Evolutionary conservation across 352 stramenopile species (phyloP), one percentile per base, ranked within the genome.

Genomic region (Pythium brassicae): DNA sequence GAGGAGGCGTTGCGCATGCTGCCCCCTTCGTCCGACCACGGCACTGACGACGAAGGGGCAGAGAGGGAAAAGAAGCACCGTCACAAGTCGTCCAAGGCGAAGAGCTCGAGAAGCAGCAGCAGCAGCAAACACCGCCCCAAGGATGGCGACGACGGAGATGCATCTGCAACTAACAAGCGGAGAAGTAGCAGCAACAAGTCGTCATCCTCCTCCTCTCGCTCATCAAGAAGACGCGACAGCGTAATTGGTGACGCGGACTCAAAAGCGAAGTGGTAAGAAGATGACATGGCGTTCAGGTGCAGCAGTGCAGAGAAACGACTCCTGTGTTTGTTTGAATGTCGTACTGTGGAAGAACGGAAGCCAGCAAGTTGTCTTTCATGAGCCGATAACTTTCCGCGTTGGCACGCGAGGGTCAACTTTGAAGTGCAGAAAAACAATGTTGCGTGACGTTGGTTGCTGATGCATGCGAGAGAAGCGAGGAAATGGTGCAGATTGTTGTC

Each of bases 1-100:
- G 68, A 87, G 56, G 80, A 87, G 14, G 80, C 80, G 0, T 45
- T 86, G 59, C 72, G 66, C 10, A 89, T 92, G 82, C 61, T 92
- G 4, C 57, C 65, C 10, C 42, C 42, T 47, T 27, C 42, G n/a
- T 47, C 42, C 10, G 42, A n/a, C 22, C 17, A 15, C 17, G 17
- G 17, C 37, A 44, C 17, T 9, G 37, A 44, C 20, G 42, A 10
- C 9, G 42, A 23, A 1, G 42, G 4, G 4, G 42, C 19, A 4
- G 10, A 46, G 40, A 45, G 19, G 19, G 14, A 47, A n/a, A 27
- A 6, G 42, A 27, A 27, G 42, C 22, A 26, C 8, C 22, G 23
- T 7, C 42, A 47, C 42, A 47, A 27, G 10, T 17, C 42, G n/a
- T 47, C 42, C 9, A 27, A 15, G 14, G 11, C 14, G 2, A 47